phyloP scores from a whole-genome alignment of 2,329 filamentous ascomycete genomes.

The Trichoderma koningiopsis region DNA sequence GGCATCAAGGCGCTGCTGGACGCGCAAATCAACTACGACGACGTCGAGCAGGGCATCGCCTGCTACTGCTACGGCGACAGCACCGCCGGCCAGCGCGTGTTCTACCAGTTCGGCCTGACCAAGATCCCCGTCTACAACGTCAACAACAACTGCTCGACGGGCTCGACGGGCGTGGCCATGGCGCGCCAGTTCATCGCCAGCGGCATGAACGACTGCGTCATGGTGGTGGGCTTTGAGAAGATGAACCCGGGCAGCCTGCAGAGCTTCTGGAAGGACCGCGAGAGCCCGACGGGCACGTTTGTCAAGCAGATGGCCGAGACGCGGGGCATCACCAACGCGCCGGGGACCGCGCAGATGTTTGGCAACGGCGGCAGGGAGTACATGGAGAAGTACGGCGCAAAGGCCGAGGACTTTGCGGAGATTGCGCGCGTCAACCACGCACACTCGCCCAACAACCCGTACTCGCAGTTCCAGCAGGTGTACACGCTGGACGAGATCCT shows the following conservation, averaged over 20 bases:
- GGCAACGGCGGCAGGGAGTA: constrained; percentile 93
- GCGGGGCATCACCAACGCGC: constrained; percentile 77
- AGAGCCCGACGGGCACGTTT: constrained; percentile 74
- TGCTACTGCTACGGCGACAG: constrained; percentile 98
- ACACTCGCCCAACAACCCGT: constrained; percentile 89
- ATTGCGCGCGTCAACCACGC: constrained; percentile 91
- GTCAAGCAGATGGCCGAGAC: constrained; percentile 81
- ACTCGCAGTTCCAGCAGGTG: constrained; percentile 94
- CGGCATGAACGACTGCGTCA: constrained; percentile 81
- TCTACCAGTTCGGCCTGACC: constrained; percentile 99
- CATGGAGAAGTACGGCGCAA: constrained; percentile 93
- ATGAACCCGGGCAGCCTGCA: constrained; percentile 92
- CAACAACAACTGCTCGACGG: constrained; percentile 98
- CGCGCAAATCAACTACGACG: constrained; percentile 92
- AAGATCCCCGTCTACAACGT: constrained; percentile 96
- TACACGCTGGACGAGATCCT: constrained; percentile 85
- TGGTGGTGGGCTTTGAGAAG: constrained; percentile 97
- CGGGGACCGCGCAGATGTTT: constrained; percentile 89
- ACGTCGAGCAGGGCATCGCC: constrained; percentile 92
- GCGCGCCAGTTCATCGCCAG: constrained; percentile 76
- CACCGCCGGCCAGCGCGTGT: constrained; percentile 92
- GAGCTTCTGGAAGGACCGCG: constrained; percentile 80
- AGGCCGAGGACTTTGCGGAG: constrained; percentile 84
- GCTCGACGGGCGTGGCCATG: constrained; percentile 87
- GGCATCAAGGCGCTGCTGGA: constrained; percentile 84